phyloP scores from a whole-genome alignment of 345 rosid species.

The Eucalyptus cladocalyx region DNA sequence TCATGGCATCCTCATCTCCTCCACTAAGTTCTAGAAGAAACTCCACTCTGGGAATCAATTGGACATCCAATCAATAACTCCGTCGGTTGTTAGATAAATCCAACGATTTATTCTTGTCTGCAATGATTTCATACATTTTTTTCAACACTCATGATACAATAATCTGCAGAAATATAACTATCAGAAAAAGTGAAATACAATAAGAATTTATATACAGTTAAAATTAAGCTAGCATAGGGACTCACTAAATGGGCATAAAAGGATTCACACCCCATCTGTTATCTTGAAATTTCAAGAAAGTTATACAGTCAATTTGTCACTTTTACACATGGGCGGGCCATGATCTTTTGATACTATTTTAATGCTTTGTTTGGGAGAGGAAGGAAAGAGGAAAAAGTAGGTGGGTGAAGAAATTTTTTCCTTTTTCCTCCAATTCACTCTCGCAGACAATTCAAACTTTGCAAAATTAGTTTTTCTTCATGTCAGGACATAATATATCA shows the following conservation, averaged over 20 bases:
- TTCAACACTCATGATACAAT: neutral
- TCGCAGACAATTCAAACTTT: neutral
- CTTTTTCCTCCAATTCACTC: neutral
- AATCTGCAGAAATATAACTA: neutral
- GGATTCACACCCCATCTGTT: neutral
- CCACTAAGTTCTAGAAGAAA: too few species aligned
- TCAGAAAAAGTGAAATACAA: neutral
- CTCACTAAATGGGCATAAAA: neutral
- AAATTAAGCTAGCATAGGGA: too few species aligned
- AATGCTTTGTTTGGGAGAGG: neutral
- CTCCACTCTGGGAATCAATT: too few species aligned
- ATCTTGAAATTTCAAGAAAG: neutral
- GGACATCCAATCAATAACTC: too few species aligned
- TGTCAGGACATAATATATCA: neutral
- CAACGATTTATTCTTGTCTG: neutral
- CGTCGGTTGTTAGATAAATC: neutral
- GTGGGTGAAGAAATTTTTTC: neutral
- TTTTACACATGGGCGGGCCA: neutral
- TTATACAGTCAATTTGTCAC: neutral
- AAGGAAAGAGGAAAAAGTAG: neutral
- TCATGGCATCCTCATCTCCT: too few species aligned
- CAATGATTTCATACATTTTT: neutral
- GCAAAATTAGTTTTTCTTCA: neutral
- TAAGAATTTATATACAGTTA: neutral
- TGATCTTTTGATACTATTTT: neutral